Percentiles rank a stretch among this genome's conserved stretches.
phyloP scores from a whole-genome alignment of 1,139 yeast species.

The Candida tunisiensis region DNA sequence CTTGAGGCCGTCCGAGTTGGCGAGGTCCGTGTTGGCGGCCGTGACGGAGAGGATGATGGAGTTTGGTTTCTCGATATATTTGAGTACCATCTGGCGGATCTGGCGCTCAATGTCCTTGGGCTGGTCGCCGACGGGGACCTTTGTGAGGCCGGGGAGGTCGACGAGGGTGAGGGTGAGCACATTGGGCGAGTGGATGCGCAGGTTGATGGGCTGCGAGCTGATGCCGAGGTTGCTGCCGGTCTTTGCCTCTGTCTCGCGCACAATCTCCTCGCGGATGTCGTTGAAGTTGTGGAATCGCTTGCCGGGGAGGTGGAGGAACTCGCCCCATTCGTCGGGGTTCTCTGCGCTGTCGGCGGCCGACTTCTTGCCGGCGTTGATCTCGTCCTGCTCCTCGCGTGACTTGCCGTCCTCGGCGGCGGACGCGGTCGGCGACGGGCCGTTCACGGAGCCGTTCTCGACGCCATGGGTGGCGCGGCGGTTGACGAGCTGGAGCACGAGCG shows the following conservation, averaged over 20 bases:
- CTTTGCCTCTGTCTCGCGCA: slow-evolving; percentile 81
- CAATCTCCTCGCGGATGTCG: slow-evolving; percentile 80
- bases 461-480: slow-evolving; percentile 35
- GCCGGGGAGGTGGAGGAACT: slow-evolving; percentile 79
- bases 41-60: slow-evolving; percentile 89
- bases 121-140: slow-evolving; percentile 97
- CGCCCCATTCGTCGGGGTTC: slow-evolving; percentile 94
- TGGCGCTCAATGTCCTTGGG: slow-evolving; percentile 93
- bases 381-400: not conserved
- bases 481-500: slow-evolving; percentile 66
- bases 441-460: slow-evolving; percentile 33
- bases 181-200: slow-evolving; percentile 91
- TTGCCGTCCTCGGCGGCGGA: too few species aligned
- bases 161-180: slow-evolving; percentile 89
- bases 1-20: slow-evolving; percentile 90
- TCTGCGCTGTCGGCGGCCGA: too few species aligned
- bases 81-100: slow-evolving; percentile 85
- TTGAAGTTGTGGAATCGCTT: slow-evolving; percentile 77
- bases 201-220: slow-evolving; percentile 78
- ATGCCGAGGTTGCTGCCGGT: slow-evolving; percentile 90
- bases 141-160: slow-evolving; percentile 92
- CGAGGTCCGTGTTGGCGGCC: slow-evolving; percentile 93
- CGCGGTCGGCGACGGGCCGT: too few species aligned
- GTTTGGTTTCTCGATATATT: slow-evolving; percentile 85
- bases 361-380: too few species aligned